phyloP scores from a whole-genome alignment of 164 flowering plant species.

The Berberis thunbergii region DNA sequence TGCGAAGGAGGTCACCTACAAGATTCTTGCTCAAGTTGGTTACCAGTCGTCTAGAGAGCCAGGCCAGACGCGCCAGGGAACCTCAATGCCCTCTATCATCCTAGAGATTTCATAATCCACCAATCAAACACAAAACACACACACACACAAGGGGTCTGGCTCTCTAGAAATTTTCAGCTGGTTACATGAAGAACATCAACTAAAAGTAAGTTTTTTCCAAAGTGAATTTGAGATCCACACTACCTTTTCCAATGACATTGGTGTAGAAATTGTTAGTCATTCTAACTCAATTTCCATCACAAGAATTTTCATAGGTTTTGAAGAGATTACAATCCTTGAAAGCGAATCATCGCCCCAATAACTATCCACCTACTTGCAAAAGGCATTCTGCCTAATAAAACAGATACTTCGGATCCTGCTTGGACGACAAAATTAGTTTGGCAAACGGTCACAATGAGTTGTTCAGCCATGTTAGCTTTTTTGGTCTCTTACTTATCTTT shows the following conservation, averaged over 20 bases:
- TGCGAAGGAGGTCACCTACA: too few species aligned
- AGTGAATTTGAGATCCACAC: not conserved
- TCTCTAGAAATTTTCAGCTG: too few species aligned
- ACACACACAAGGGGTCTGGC: too few species aligned
- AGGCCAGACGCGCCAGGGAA: too few species aligned
- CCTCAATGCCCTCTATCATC: too few species aligned
- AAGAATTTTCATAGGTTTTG: not conserved
- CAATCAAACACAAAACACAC: too few species aligned
- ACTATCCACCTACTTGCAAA: not conserved
- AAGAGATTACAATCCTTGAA: not conserved
- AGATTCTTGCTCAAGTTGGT: too few species aligned
- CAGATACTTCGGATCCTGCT: not conserved
- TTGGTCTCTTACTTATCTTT: not conserved
- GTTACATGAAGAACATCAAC: constrained; percentile 3
- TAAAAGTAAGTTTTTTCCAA: not conserved
- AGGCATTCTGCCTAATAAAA: too few species aligned
- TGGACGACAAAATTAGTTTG: not conserved
- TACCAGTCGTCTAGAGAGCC: too few species aligned
- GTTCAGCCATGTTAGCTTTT: not conserved
- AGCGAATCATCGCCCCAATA: not conserved
- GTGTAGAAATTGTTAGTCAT: not conserved
- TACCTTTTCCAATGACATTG: not conserved
- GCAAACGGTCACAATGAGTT: not conserved
- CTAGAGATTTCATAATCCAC: too few species aligned
- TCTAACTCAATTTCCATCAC: not conserved